Evolutionary conservation across 352 stramenopile species (phyloP), one percentile per base, ranked within the genome.

Genomic region (Pythium vanterpoolii): DNA sequence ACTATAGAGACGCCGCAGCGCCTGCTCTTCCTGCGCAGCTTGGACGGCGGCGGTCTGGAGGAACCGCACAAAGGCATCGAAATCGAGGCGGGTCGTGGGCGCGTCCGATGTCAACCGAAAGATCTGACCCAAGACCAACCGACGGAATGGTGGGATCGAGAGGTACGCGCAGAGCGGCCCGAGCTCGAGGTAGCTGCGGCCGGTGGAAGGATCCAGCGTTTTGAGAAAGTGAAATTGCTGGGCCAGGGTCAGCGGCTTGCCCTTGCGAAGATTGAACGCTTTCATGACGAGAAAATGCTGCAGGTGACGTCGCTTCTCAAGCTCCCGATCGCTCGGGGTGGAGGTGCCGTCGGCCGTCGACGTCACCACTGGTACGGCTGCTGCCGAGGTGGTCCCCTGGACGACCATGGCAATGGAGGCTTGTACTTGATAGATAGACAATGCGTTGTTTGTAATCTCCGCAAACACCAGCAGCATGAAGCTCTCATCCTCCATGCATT

Each of bases 201-300:
- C 61, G 18, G 39, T 61, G 44, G 21, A 26, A 4, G 44, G 3
- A n/a, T 69, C 57, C 4, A 39, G 56, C 39, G 73, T 73, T 42
- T 68, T 69, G 14, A 92, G 63, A 30, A 60, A 71, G 38, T 77
- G 65, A 64, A 95, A 91, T 54, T 93, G 86, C 60, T 93, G 67
- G 3, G 66, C 63, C 33, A 95, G 57, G 4, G 75, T 90, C 7
- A 50, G 40, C 56, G 85, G 71, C 52, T 73, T 77, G 19, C 64
- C 56, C 33, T 76, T 74, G 26, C 86, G 81, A 40, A 91, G 51
- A 66, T 93, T 95, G 66, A 88, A 95, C 18, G 86, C 86, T 39
- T 87, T 88, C 58, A 93, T 73, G 39, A 90, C 72, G 33, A 93
- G 62, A 36, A 94, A 93, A 33, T 89, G 72, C 59, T 95, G 83